Percentiles rank a stretch among this genome's conserved stretches.
phyloP scores from a whole-genome alignment of 2,329 filamentous ascomycete genomes.

The Graphilbum sp. region DNA sequence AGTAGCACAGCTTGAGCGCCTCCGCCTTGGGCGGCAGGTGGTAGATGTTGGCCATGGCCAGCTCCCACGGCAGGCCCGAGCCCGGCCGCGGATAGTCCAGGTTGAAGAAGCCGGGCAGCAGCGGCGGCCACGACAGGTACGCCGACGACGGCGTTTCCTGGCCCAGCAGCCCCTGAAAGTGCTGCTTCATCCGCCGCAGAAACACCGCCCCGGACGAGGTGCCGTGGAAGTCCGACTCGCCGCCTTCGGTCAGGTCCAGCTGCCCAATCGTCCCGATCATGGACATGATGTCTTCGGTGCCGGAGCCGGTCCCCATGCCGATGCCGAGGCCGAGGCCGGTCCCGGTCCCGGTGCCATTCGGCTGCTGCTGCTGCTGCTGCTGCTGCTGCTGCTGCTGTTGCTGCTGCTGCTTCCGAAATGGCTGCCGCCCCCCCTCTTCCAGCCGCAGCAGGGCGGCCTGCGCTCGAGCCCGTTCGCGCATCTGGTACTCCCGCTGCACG shows the following conservation, averaged over 20 bases:
- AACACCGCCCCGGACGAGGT: slow-evolving; percentile 87
- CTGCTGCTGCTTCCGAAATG: slow-evolving; percentile 7
- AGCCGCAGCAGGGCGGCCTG: slow-evolving; percentile 25
- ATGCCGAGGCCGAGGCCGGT: no score
- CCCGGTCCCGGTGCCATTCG: no score
- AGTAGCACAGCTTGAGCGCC: slow-evolving; percentile 35
- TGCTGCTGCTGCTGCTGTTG: slow-evolving; percentile 15
- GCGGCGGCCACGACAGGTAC: slow-evolving; percentile 36
- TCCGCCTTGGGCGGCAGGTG: slow-evolving; percentile 53
- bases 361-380: slow-evolving; percentile 10
- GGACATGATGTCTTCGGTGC: slow-evolving; percentile 44
- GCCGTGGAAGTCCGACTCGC: slow-evolving; percentile 90
- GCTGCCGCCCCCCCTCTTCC: slow-evolving; percentile 8
- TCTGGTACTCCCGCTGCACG: slow-evolving; percentile 52
- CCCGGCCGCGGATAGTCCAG: slow-evolving; percentile 55
- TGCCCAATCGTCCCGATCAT: slow-evolving; percentile 92
- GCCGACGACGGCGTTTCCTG: slow-evolving; percentile 38
- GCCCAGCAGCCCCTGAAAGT: slow-evolving; percentile 64
- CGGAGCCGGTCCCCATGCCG: neutral
- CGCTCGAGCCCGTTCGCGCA: slow-evolving; percentile 33
- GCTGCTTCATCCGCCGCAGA: slow-evolving; percentile 69
- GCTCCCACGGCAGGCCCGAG: slow-evolving; percentile 47
- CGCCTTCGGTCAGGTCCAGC: slow-evolving; percentile 78
- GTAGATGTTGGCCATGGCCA: slow-evolving; percentile 33
- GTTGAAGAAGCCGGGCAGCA: slow-evolving; percentile 31